Percentiles rank a stretch among this genome's conserved stretches.
These are phyloP conservation scores for Syzygium oleosum DNA, from an alignment of 345 rosid species.

Conservation along the genomic window DNA sequence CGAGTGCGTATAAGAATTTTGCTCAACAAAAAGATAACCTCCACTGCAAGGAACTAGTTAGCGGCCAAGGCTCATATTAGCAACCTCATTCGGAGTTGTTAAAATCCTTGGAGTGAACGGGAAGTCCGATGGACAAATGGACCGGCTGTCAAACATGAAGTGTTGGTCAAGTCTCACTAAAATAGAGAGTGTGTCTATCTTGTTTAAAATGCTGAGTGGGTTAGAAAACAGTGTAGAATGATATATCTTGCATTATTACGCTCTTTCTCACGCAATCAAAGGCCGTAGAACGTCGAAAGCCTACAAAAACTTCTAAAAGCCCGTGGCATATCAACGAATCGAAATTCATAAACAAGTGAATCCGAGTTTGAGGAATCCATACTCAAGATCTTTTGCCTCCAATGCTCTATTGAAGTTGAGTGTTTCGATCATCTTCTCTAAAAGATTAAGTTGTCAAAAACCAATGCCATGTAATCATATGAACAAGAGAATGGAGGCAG, in stretches of 20 bases:
- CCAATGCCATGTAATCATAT: neutral
- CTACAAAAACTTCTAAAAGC: neutral
- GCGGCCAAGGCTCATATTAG: neutral
- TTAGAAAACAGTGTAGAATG: neutral
- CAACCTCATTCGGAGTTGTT: neutral
- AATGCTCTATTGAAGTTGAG: neutral
- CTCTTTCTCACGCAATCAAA: neutral
- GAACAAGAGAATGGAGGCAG: neutral
- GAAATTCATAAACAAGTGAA: neutral
- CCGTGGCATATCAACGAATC: neutral
- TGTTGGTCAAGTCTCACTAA: neutral
- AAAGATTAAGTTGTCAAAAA: neutral
- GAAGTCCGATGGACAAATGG: neutral
- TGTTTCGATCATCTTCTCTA: neutral
- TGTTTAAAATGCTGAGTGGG: neutral
- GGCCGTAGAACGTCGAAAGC: neutral
- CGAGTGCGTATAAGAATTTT: neutral
- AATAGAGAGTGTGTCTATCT: neutral
- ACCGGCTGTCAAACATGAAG: neutral
- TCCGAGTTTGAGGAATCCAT: neutral
- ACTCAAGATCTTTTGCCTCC: neutral
- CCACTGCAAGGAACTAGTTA: rapidly evolving
- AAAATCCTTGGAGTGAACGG: neutral
- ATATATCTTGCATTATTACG: neutral
- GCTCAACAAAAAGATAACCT: rapidly evolving